phyloP scores from a whole-genome alignment of 1,284 basidiomycete genomes.

The Microbotryomycetes sp. region DNA sequence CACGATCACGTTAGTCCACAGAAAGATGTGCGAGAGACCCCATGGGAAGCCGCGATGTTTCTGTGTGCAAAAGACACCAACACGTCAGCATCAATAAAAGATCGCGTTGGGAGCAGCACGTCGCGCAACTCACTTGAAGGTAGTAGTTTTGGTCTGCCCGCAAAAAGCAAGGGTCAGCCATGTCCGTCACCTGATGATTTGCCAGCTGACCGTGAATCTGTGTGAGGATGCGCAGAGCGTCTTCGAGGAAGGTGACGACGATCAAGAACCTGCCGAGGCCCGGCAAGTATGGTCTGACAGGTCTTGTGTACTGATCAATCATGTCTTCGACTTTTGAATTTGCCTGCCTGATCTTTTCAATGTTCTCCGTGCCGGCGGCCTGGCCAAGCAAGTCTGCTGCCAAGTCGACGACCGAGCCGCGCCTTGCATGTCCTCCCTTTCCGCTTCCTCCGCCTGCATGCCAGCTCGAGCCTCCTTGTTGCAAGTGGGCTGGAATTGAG shows the following conservation, averaged over 20 bases:
- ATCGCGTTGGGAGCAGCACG: too few species aligned
- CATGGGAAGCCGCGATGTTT: slow-evolving; percentile 84
- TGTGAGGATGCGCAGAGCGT: slow-evolving; percentile 60
- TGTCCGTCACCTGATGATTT: neutral
- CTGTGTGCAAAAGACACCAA: too few species aligned
- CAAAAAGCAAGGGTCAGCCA: neutral
- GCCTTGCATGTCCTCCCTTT: slow-evolving; percentile 20
- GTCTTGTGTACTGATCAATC: slow-evolving; percentile 86
- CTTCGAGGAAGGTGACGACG: slow-evolving; percentile 96
- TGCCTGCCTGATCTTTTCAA: slow-evolving; percentile 72
- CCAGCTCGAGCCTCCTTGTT: neutral
- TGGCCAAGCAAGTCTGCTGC: slow-evolving; percentile 40
- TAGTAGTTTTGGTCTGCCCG: slow-evolving; percentile 85
- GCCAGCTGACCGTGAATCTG: slow-evolving; percentile 26
- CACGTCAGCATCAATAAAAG: neutral
- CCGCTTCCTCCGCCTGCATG: neutral
- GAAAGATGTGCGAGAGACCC: slow-evolving; percentile 89
- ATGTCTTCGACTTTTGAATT: slow-evolving; percentile 76
- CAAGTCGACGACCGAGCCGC: slow-evolving; percentile 39
- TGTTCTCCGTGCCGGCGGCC: slow-evolving; percentile 42
- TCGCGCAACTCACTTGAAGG: slow-evolving; percentile 54
- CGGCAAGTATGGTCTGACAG: slow-evolving; percentile 88
- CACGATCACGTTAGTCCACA: slow-evolving; percentile 84
- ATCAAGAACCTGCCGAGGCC: slow-evolving; percentile 94
- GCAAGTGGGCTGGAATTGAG: slow-evolving; percentile 3